Percentiles rank a stretch among this genome's conserved stretches.
These are phyloP conservation scores for Dicorynia guianensis DNA, from an alignment of 306 rosid species.

Conservation along the genomic window DNA sequence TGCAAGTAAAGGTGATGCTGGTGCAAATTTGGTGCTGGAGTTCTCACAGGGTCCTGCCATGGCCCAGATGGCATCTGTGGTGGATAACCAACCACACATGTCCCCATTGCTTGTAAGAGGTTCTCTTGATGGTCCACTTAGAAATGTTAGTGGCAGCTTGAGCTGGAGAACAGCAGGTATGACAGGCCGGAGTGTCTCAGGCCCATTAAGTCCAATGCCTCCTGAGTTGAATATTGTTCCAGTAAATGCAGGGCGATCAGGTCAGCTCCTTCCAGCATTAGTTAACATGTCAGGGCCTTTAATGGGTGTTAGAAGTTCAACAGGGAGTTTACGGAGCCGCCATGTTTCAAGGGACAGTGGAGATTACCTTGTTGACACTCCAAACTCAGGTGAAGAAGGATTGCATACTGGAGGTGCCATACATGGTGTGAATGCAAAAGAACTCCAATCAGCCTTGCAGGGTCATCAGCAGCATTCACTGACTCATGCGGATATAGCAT, in stretches of 20 bases:
- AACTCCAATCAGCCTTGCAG: constrained; percentile 97
- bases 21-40: constrained; percentile 87
- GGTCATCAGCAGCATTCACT: constrained; percentile 99
- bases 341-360: constrained; percentile 99
- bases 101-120: constrained; percentile 99
- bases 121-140: constrained; percentile 95
- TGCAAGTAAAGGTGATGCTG: constrained; percentile 74
- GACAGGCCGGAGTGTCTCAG: constrained; percentile 96
- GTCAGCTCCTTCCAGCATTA: constrained; percentile 92
- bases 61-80: constrained; percentile 84
- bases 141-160: constrained; percentile 97
- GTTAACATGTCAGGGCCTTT: constrained; percentile 99
- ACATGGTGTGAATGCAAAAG: constrained; percentile 90
- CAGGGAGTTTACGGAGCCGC: constrained; percentile 95
- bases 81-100: constrained; percentile 98
- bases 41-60: constrained; percentile 97
- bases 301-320: constrained; percentile 98
- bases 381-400: constrained; percentile 98
- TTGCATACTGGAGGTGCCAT: constrained; percentile 64
- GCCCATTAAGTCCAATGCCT: constrained; percentile 98
- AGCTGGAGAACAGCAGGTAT: constrained; percentile 98
- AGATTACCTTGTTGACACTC: constrained; percentile 96
- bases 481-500: constrained; percentile 96
- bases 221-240: constrained; percentile 91
- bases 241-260: constrained; percentile 86